Conservation (phyloP, 768 basidiomycete species). For the Mycena galericulata region DNA sequence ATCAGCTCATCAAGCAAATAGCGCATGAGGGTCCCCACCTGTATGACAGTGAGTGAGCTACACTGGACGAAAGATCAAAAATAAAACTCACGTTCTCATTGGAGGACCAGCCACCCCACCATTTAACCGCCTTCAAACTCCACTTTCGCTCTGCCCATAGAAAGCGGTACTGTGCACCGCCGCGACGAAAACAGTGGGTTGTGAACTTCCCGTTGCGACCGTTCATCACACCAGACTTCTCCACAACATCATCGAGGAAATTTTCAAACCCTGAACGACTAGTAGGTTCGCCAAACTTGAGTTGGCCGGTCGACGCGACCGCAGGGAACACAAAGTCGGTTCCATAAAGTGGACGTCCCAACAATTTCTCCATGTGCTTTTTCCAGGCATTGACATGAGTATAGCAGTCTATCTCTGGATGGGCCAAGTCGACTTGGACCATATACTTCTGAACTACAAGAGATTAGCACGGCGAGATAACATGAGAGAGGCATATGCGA, state of each 20-base stretch:
- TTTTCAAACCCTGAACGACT: slow-evolving; percentile 40
- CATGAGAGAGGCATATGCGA: neutral
- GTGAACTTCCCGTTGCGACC: slow-evolving; percentile 36
- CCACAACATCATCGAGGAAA: slow-evolving; percentile 37
- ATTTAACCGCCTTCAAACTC: slow-evolving; percentile 42
- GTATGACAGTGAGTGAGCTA: too few relatives aligned
- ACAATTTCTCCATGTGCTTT: slow-evolving; percentile 14
- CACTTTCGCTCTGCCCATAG: slow-evolving; percentile 42
- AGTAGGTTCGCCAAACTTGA: slow-evolving; percentile 39
- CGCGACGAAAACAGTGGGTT: slow-evolving; percentile 43
- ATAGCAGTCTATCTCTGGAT: slow-evolving; percentile 38
- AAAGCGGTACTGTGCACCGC: slow-evolving; percentile 45
- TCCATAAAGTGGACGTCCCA: slow-evolving; percentile 24
- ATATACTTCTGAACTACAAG: slow-evolving; percentile 25
- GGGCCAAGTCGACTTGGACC: slow-evolving; percentile 22
- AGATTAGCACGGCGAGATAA: neutral
- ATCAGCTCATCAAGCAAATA: slow-evolving; percentile 44
- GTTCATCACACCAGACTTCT: slow-evolving; percentile 30
- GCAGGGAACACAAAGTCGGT: slow-evolving; percentile 40
- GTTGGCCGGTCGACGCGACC: slow-evolving; percentile 35
- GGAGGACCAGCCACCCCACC: slow-evolving; percentile 46
- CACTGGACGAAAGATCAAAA: neutral
- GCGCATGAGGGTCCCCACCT: slow-evolving; percentile 29
- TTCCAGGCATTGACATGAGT: slow-evolving; percentile 31
- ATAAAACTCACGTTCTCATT: slow-evolving; percentile 33